phyloP scores from a whole-genome alignment of 2,329 filamentous ascomycete genomes.

The Stemphylium lycopersici region DNA sequence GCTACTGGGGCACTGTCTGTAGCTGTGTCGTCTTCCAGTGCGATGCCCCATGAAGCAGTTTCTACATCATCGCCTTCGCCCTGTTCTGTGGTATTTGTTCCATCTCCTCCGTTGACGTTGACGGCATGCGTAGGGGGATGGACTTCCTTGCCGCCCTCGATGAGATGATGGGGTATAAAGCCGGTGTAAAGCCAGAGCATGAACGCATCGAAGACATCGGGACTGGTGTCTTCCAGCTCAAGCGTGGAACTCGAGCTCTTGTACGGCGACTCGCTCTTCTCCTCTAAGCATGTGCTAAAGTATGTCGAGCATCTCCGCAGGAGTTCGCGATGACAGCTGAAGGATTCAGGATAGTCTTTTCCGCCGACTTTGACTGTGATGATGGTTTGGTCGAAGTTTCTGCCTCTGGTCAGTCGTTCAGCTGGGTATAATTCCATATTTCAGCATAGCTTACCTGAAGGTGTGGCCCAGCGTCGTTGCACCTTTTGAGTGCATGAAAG shows the following conservation, averaged over 20 bases:
- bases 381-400: slow-evolving; percentile 47
- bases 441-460: slow-evolving; percentile 33
- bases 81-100: slow-evolving; percentile 16
- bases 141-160: slow-evolving; percentile 44
- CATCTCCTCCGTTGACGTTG: slow-evolving; percentile 26
- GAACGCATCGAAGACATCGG: slow-evolving; percentile 48
- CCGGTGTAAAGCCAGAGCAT: slow-evolving; percentile 49
- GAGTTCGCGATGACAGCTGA: slow-evolving; percentile 44
- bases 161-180: slow-evolving; percentile 45
- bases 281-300: slow-evolving; percentile 40
- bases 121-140: slow-evolving; percentile 37
- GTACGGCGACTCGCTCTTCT: slow-evolving; percentile 42
- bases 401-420: slow-evolving; percentile 25
- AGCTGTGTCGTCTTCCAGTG: slow-evolving; percentile 39
- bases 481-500: slow-evolving; percentile 38
- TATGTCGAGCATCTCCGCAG: slow-evolving; percentile 42
- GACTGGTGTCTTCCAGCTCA: slow-evolving; percentile 42
- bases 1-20: slow-evolving; percentile 14
- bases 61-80: slow-evolving; percentile 42
- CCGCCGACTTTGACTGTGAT: slow-evolving; percentile 43
- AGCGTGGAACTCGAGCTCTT: slow-evolving; percentile 33
- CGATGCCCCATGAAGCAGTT: slow-evolving; percentile 43
- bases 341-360: slow-evolving; percentile 41
- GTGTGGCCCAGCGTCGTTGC: slow-evolving; percentile 44
- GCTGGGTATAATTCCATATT: not conserved